Evolutionary conservation across 2,329 filamentous ascomycete species (phyloP), one percentile per base, ranked within the genome.

Genomic region (Coniochaeta pulveracea): DNA sequence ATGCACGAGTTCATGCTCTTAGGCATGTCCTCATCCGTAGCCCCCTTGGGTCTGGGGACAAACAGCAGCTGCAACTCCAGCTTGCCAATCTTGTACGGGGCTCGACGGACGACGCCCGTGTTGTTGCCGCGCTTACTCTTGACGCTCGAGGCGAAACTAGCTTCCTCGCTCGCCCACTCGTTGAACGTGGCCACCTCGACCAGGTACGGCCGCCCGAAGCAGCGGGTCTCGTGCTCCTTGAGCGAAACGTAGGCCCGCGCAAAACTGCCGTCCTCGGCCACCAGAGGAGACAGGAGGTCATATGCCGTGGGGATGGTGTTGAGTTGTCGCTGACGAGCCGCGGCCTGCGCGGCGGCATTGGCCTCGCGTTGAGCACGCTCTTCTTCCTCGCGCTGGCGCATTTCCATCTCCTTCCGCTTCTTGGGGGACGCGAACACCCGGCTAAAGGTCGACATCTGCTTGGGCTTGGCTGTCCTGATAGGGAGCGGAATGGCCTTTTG

Each of bases 1-100:
- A 96, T 82, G 55, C 86, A 94, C 26, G 85, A 83, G 57, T 91
- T 93, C 88, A 98, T 94, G 64, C 88, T 95, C 76, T 96, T 96
- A 35, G 91, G 91, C 85, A 98, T 95, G 45, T 96, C 89, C 11
- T 95, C 88, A 43, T 96, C 91, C 32, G 76, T 77, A 19, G 78
- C 70, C 27, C 81, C 82, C 63, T 85, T 89, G 4, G 91, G 89
- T 47, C 88, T 85, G 1, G 91, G 91, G 2, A 98, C 86, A 49
- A 94, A 98, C 10, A 98, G 67, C 7, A 98, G 71, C 61, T 98
- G 91, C 24, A 98, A 66, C 53, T 94, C 85, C 35, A 98, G 69
- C 61, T 94, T 94, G 43, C 88, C 91, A 48, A 98, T 77, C 58
- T 89, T 85, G 63, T 98, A 98, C n/a, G 91, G 91, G 10, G 91